These are phyloP conservation scores for Eudorina sp. DNA, from an alignment of 139 green algal species.

Conservation along the genomic window DNA sequence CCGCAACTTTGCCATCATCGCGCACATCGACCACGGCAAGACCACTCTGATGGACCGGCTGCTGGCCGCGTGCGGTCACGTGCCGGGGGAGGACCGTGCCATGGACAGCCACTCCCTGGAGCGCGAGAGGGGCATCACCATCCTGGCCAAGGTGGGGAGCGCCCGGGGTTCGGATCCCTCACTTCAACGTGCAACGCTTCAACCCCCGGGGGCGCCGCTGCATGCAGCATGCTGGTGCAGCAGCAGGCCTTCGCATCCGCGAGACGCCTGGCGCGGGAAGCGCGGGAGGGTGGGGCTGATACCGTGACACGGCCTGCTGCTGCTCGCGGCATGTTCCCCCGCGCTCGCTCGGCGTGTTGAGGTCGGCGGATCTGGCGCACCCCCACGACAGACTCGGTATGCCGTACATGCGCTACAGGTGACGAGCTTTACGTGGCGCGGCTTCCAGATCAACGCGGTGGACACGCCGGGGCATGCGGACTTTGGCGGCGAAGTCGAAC, in stretches of 20 bases:
- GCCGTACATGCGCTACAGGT: conserved; percentile 1
- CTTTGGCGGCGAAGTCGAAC: conserved; percentile 94
- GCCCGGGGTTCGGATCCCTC: no score
- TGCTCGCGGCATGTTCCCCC: no score
- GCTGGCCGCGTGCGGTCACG: conserved; percentile 39
- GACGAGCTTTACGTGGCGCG: conserved; percentile 62
- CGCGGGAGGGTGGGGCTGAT: no score
- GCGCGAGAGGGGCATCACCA: conserved; percentile 93
- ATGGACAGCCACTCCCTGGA: conserved; percentile 88
- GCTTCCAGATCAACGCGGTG: conserved; percentile 86
- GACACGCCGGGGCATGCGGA: conserved; percentile 95
- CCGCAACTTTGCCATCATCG: conserved; percentile 52
- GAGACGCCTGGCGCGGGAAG: no score
- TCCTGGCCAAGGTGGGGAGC: conserved; percentile 81
- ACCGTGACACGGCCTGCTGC: no score
- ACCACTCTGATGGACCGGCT: conserved; percentile 61
- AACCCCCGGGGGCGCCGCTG: no score
- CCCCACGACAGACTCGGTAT: no score
- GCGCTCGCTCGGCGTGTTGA: no score
- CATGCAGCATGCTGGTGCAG: no score
- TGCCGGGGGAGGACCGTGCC: conserved; percentile 37
- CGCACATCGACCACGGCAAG: conserved; percentile 53
- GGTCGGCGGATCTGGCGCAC: no score
- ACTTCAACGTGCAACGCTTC: no score
- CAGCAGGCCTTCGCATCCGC: no score